Base-by-base conservation (phyloP, 106 monocot genomes). In the Allium cepa region DNA sequence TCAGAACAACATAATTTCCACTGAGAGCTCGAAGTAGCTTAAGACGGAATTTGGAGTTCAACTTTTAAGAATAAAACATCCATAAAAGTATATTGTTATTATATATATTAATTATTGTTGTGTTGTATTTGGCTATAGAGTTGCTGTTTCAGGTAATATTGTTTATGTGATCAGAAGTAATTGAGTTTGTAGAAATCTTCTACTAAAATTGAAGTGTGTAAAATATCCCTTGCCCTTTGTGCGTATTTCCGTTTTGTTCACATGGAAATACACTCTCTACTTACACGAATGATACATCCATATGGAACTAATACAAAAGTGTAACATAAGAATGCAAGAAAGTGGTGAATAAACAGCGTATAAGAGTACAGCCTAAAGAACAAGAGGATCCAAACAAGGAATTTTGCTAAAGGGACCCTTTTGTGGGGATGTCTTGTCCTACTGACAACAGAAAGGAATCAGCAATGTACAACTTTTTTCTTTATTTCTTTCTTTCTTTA, bases 1-100 rank as follows among this genome's bases (percentile, higher is more conserved):
- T 69, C 75, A 8, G 83, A 80, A 56, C 73, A 83, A 18, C 83
- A 82, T 14, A 76, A 71, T 17, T 87, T 87, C 71, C 82, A 79
- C 59, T 87, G 60, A 82, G 13, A 28, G 12, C 10, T 61, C 45
- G 61, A 61, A 36, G 11, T 61, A 27, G 61, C 11, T 61, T 61
- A 11, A 61, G 61, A 61, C 22, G 22, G 61, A 45, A 1, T 22
- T 22, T 22, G 22, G 61, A 61, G 13, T 27, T 61, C 28, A 8
- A 8, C 12, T 60, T 18, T 26, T 26, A 61, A 61, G 45, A 17
- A 61, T 17, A 61, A 18, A 61, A 18, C 6, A 11, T 26, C 18
- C 59, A 18, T 36, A 36, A 36, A 36, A 55, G 3, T 15, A 55
- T 55, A 8, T 55, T 55, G 13, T 55, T 12, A 3, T 15, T 55